Conservation (phyloP, 2,329 filamentous ascomycete species). For the Xylariaceae sp. region DNA sequence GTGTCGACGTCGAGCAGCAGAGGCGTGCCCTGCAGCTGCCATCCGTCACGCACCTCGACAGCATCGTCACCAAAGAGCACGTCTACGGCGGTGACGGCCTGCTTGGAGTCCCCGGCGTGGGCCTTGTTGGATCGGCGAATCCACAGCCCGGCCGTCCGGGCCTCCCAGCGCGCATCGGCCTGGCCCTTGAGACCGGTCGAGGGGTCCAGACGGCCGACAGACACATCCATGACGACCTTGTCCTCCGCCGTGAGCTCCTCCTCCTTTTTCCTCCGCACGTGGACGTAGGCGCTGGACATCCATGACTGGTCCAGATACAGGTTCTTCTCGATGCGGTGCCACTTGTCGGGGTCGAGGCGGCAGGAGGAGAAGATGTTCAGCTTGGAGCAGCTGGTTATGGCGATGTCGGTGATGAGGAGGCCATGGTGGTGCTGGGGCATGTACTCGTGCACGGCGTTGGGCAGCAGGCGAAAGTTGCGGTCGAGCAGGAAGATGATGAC, state of each 20-base stretch:
- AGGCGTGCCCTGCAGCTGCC: constrained; percentile 69
- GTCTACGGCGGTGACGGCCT: constrained; percentile 73
- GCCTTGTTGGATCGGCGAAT: constrained; percentile 65
- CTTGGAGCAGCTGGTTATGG: constrained; percentile 66
- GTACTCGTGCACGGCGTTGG: constrained; percentile 76
- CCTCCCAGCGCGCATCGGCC: constrained; percentile 65
- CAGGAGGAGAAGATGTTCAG: constrained; percentile 70
- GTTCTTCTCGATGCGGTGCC: constrained; percentile 86
- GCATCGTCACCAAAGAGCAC: constrained; percentile 87
- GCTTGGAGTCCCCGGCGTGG: constrained; percentile 66
- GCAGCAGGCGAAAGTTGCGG: constrained; percentile 79
- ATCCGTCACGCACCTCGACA: constrained; percentile 79
- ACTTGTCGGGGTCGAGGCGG: constrained; percentile 60
- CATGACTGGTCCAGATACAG: constrained; percentile 70
- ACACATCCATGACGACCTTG: constrained; percentile 71
- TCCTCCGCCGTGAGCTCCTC: constrained; percentile 70
- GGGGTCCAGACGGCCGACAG: constrained; percentile 67
- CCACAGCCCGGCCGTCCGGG: constrained; percentile 71
- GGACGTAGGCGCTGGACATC: constrained; percentile 70
- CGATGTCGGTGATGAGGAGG: constrained; percentile 78
- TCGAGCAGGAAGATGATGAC: constrained; percentile 76
- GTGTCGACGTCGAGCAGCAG: constrained; percentile 60
- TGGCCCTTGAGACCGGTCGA: constrained; percentile 46
- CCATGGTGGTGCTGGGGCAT: constrained; percentile 81
- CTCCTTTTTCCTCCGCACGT: constrained; percentile 77